Evolutionary conservation across 768 basidiomycete species (phyloP).

Genomic region (Russula dissimulans): DNA sequence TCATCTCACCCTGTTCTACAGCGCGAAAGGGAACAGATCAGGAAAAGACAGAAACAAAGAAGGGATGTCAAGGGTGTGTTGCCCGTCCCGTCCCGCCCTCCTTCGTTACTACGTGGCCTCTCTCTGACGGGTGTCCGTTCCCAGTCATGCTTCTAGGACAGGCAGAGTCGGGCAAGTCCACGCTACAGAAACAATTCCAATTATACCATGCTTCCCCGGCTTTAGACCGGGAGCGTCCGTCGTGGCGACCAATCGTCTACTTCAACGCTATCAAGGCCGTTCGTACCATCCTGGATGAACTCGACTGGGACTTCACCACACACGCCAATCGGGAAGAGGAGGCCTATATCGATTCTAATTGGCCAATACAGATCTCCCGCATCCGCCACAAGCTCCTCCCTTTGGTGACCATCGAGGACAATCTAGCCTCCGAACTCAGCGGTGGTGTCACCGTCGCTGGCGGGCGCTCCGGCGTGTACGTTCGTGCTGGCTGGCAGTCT

Average conservation of each 20-base stretch:
- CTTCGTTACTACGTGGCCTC: background rate
- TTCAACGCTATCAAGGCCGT: constrained; percentile 37
- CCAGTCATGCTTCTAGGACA: constrained; percentile 70
- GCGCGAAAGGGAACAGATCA: constrained; percentile 40
- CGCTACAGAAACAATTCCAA: constrained; percentile 79
- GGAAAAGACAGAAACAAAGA: constrained; percentile 36
- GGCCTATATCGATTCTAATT: constrained; percentile 21
- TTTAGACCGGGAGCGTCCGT: constrained; percentile 32
- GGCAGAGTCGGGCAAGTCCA: constrained; percentile 74
- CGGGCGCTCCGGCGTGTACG: constrained; percentile 53
- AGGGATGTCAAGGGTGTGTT: constrained; percentile 46
- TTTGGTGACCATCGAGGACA: constrained; percentile 56
- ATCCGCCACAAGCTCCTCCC: constrained; percentile 52
- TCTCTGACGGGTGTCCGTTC: background rate
- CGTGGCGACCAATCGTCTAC: constrained; percentile 38
- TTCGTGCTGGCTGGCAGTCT: constrained; percentile 67
- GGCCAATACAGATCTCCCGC: constrained; percentile 38
- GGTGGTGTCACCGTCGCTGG: constrained; percentile 53
- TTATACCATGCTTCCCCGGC: constrained; percentile 55
- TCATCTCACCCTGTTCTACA: background rate
- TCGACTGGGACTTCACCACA: constrained; percentile 22
- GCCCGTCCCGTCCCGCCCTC: background rate
- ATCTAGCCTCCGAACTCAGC: constrained; percentile 58
- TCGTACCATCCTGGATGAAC: constrained; percentile 21
- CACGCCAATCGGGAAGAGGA: constrained; percentile 10